Base-by-base conservation (phyloP, 2,329 filamentous ascomycete genomes). In the Fonsecaea pedrosoi region DNA sequence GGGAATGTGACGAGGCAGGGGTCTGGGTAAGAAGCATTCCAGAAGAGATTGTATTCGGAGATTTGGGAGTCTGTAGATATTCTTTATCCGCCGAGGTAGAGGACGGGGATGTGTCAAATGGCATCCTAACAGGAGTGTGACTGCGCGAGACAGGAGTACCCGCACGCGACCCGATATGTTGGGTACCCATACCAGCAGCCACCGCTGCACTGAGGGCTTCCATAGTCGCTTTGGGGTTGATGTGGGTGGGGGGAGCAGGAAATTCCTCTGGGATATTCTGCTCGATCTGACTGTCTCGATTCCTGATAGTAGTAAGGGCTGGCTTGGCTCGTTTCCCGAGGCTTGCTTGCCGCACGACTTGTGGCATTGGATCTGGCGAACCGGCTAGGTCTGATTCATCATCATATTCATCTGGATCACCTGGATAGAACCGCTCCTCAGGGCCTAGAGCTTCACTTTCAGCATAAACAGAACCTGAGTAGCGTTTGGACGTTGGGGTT, bases 251-350 rank as follows among this genome's bases (percentile, higher is more conserved):
- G 6, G 38, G 55, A 34, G 25, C 40, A 9, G 65, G 55, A 21
- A 42, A 48, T 21, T 66, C 37, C 50, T 68, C 68, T 12, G 68
- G 66, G 5, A 21, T 70, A 68, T 67, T 18, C 72, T 70, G 68
- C 13, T 75, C 74, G 3, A 72, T 69, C 54, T 74, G 78, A 38
- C 68, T 66, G 21, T 54, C 59, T 34, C 63, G 53, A 38, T 56
- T 68, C 59, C 73, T 74, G 56, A 81, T 78, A 1, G 77, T 79
- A n/a, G 78, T 79, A 70, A 81, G 72, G 5, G 79, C 77, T 21
- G 79, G 78, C 58, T 77, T 80, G 4, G 76, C 76, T 64, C 76
- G 74, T 63, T 79, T 81, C 21, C 79, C 79, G n/a, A 80, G 60
- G 71, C 80, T 81, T n/a, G 78, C 79, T 69, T 76, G 77, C 60